Base-by-base conservation (phyloP, 139 green algal genomes). In the Raphidocelis subcapitata region DNA sequence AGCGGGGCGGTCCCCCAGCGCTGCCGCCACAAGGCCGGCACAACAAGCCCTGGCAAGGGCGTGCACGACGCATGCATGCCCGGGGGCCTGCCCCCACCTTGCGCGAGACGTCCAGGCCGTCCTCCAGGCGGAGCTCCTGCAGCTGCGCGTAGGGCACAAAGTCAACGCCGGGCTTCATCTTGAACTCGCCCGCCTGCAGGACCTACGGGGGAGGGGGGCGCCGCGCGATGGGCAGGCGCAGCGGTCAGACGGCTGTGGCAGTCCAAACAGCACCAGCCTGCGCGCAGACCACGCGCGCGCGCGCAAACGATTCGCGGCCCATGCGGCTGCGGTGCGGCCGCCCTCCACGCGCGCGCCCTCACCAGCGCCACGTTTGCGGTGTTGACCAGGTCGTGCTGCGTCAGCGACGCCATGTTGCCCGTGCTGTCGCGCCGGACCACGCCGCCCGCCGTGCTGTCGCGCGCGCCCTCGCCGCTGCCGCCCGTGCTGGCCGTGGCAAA, bases 21-120 rank as follows among this genome's bases (percentile, higher is more conserved):
- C n/a, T n/a, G n/a, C n/a, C n/a, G n/a, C n/a, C n/a, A n/a, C n/a
- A n/a, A n/a, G n/a, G n/a, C n/a, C n/a, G n/a, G n/a, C n/a, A n/a
- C n/a, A n/a, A n/a, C n/a, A n/a, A n/a, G n/a, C n/a, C n/a, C n/a
- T n/a, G n/a, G n/a, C n/a, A n/a, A n/a, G n/a, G n/a, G n/a, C n/a
- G n/a, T n/a, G n/a, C n/a, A n/a, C n/a, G n/a, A n/a, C n/a, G n/a
- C n/a, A n/a, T n/a, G n/a, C n/a, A n/a, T n/a, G n/a, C 41, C 52
- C 20, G 4, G 12, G 24, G 52, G 20, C 52, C 20, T 44, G 10
- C 3, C 21, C 69, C 5, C 29, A 76, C 69, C 66, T 83, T 82
- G 60, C 79, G 65, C 1, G 81, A 87, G 5, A 79, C 79, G 60
- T 89, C 84, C 33, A 89, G 85, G 56, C 84, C 76, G 32, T 84